phyloP scores from a whole-genome alignment of 306 rosid genomes.

The Hippophae gyantsensis region DNA sequence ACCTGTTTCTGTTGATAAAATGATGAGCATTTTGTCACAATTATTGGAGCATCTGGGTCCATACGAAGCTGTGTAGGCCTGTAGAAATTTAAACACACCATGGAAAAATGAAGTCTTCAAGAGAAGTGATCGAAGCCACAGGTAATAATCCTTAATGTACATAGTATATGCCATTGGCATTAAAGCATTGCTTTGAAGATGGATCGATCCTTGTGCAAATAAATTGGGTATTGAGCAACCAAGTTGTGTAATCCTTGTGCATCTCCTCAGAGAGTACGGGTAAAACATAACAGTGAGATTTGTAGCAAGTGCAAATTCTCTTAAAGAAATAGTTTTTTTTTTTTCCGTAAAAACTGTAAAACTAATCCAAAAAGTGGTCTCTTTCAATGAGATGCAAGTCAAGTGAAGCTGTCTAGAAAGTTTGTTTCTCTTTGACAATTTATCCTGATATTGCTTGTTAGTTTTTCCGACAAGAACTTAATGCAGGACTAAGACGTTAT shows the following conservation, averaged over 20 bases:
- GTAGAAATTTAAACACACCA: conserved; percentile 10
- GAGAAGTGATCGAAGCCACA: conserved; percentile 1
- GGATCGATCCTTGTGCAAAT: conserved; percentile 18
- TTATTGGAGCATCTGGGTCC: conserved; percentile 63
- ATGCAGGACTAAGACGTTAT: no score
- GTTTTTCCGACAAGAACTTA: no score
- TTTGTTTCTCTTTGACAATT: no score
- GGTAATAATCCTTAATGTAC: conserved; percentile 10
- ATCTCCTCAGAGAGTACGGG: background rate
- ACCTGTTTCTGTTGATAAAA: conserved; percentile 85
- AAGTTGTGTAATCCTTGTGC: background rate
- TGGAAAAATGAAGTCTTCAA: background rate
- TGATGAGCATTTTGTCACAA: conserved; percentile 64
- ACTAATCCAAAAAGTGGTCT: no score
- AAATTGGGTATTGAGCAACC: background rate
- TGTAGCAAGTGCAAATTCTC: no score
- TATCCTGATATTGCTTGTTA: no score
- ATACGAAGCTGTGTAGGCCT: conserved; percentile 42
- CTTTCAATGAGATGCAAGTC: no score
- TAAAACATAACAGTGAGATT: no score
- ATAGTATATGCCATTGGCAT: conserved; percentile 11
- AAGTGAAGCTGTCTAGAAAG: no score
- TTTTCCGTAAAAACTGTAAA: no score
- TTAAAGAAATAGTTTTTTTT: no score
- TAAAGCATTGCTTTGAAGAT: conserved; percentile 16